phyloP scores from a whole-genome alignment of 768 basidiomycete genomes.

The Xerocomellus amylosporus region DNA sequence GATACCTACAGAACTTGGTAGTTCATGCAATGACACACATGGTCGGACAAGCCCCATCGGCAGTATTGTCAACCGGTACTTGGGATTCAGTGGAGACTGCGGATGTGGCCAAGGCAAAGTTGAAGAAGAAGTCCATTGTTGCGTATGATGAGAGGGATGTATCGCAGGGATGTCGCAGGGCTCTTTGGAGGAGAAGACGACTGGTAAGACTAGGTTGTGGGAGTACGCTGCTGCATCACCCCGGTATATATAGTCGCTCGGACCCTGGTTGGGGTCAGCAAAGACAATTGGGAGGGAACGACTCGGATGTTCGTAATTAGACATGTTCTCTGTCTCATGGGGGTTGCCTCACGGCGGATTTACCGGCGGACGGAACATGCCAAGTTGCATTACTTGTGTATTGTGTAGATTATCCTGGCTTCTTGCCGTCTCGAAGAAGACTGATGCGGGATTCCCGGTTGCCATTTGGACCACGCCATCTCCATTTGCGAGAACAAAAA shows the following conservation, averaged over 20 bases:
- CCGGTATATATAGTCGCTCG: constrained; percentile 13
- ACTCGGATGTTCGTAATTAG: constrained; percentile 1
- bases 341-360: not conserved
- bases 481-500: constrained; percentile 24
- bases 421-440: not conserved
- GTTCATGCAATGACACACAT: constrained; percentile 22
- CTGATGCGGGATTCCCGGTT: not conserved
- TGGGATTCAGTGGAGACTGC: not conserved
- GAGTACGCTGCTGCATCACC: not conserved
- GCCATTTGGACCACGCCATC: not conserved
- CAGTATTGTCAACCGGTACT: constrained; percentile 13
- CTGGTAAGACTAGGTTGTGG: not conserved
- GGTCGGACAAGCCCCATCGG: not conserved
- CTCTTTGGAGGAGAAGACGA: constrained; percentile 6
- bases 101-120: not conserved
- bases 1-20: constrained; percentile 10
- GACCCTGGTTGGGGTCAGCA: not conserved
- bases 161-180: constrained; percentile 5
- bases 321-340: not conserved
- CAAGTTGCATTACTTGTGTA: too few relatives aligned
- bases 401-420: not conserved
- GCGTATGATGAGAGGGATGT: not conserved
- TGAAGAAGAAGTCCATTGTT: constrained; percentile 21
- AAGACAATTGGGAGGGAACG: constrained; percentile 19
- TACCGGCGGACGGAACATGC: too few relatives aligned